Base-by-base conservation (phyloP, 169 alveolate species). In the Eimeria falciformis region DNA sequence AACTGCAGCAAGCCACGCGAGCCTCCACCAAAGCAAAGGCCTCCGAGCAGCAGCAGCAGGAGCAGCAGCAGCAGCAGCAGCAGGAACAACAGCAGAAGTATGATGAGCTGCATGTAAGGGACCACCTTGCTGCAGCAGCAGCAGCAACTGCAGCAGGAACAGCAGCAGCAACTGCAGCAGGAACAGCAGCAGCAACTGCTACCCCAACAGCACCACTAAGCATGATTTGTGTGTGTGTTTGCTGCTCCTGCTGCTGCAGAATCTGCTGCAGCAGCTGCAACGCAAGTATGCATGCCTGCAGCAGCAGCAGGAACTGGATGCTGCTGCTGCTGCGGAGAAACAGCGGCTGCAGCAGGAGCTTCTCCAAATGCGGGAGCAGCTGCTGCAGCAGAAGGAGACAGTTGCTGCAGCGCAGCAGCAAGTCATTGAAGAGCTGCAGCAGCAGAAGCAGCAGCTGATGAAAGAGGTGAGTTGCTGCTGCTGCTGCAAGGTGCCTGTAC, bases 281-380 rank as follows among this genome's bases (percentile, higher is more conserved):
- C 83, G 83, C 58, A 71, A 71, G 83, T 71, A 71, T 56, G 83
- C 83, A 6, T 43, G 53, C 58, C 53, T 71, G 56, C 83, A 71
- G 56, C 83, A 71, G 83, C 83, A 71, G 83, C 83, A 62, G n/a
- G 73, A 62, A 29, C 73, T 62, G 33, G 73, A 62, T 2, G 73
- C 73, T 62, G n/a, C 73, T 62, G 83, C 83, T 71, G 83, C 83
- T 43, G 83, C 53, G 18, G 83, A 71, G 58, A 71, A 71, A 56
- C 83, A 71, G 58, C 83, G 83, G 58, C 83, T 71, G 83, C 83
- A 71, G 83, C 83, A 71, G 83, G 83, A 71, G 56, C 83, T 71
- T 29, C 83, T 71, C 27, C 58, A 71, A 9, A 71, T 71, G 83
- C 33, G 83, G 56, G 58, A 71, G 83, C 3, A 45, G 46, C 83